Base-by-base conservation (phyloP, 106 monocot genomes). In the Cymbidium sinense region DNA sequence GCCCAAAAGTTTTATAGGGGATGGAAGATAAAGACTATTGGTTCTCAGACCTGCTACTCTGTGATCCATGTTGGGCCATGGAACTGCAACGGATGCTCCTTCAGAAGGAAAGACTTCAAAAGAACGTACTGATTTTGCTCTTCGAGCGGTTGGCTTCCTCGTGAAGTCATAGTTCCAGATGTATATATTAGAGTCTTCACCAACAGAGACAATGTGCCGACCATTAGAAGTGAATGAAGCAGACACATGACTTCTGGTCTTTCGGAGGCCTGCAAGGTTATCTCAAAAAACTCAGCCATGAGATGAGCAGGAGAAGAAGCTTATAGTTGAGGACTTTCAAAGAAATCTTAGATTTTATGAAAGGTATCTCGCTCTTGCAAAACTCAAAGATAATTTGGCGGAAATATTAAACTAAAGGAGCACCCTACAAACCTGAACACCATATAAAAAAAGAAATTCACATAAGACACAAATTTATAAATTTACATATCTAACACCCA, bases 151-250 rank as follows among this genome's bases (percentile, higher is more conserved):
- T 21, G 52, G 52, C 11, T n/a, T 47, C 30, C 25, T 69, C 21
- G 86, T 61, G 27, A 8, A 47, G 43, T 82, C 78, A n/a, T 82
- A 82, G 77, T 89, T 93, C 89, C 90, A 96, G 37, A 96, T 74
- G 80, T 91, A 88, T 23, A 96, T 86, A 36, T 75, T 67, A n/a
- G 89, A 96, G 78, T 91, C 86, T 9, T 86, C 82, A 6, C 87
- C 87, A 11, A 86, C 85, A 2, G 93, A 96, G 69, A 96, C 79
- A 19, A 96, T 86, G 73, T 91, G 80, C 71, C 82, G 86, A 5
- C 96, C 91, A 77, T 96, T 91, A 2, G 88, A 77, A 54, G 93
- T 96, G 78, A 96, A 89, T 72, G 91, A 88, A 70, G 96, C 85
- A 36, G 79, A 86, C 6, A 75, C 61, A 33, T 91, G 91, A 34